Evolutionary conservation across 192 early-diverging fungal genomes (phyloP).

Genomic region (Coemansia sp.): DNA sequence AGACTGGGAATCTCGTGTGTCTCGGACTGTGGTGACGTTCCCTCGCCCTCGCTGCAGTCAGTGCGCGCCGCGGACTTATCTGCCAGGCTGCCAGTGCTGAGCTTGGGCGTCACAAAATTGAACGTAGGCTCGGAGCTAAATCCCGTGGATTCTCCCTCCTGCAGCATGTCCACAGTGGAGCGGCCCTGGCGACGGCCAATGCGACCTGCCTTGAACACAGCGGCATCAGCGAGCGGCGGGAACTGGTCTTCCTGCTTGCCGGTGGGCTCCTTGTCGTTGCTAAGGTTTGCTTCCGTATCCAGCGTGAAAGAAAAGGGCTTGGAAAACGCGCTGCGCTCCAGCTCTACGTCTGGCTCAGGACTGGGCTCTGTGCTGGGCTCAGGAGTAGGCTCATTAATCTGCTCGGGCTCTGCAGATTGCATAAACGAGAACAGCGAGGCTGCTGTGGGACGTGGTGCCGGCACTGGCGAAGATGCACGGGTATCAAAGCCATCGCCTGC

Average conservation of each 20-base stretch:
- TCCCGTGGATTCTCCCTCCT: slow-evolving; percentile 15
- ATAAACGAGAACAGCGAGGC: slow-evolving; percentile 29
- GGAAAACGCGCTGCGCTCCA: too few species aligned
- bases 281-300: background rate
- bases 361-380: too few species aligned
- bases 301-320: background rate
- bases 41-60: slow-evolving; percentile 12
- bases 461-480: slow-evolving; percentile 18
- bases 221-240: slow-evolving; percentile 7
- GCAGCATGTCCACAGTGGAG: slow-evolving; percentile 24
- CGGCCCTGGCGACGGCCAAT: slow-evolving; percentile 48
- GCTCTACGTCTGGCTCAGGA: background rate
- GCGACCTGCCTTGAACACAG: slow-evolving; percentile 7
- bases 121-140: slow-evolving; percentile 6
- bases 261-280: too few species aligned
- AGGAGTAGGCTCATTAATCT: too few species aligned
- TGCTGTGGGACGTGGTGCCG: slow-evolving; percentile 26
- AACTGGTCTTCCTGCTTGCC: background rate
- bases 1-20: background rate
- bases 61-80: background rate
- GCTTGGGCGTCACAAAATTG: slow-evolving; percentile 9
- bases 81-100: slow-evolving; percentile 3
- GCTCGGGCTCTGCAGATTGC: background rate
- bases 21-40: slow-evolving; percentile 1
- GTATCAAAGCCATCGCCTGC: background rate